Evolutionary conservation across 495 filamentous ascomycete genomes (phyloP).

Genomic region (Hyaloscypha hepaticicola): DNA sequence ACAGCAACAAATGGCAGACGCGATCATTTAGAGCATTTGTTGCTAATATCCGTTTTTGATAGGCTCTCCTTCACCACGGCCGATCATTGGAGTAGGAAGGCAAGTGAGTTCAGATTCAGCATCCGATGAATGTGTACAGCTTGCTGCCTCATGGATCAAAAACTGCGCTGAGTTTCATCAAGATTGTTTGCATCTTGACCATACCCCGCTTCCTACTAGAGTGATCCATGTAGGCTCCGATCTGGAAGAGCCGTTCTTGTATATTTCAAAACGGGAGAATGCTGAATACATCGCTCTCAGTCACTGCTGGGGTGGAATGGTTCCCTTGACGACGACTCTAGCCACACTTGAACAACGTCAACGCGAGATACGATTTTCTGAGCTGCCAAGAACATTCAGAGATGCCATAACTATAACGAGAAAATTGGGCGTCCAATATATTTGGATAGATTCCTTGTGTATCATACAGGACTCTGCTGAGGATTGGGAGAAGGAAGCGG

Average conservation of each 20-base stretch:
- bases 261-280: not conserved
- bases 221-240: not conserved
- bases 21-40: not conserved
- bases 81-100: slow-evolving; percentile 6
- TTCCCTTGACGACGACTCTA: not conserved
- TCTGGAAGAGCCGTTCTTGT: not conserved
- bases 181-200: slow-evolving; percentile 10
- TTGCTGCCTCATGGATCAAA: slow-evolving; percentile 5
- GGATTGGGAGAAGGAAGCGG: slow-evolving; percentile 43
- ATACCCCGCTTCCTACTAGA: not conserved
- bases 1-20: not conserved
- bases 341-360: slow-evolving; percentile 2
- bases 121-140: slow-evolving; percentile 1
- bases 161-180: slow-evolving; percentile 3
- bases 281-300: not conserved
- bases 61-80: not conserved
- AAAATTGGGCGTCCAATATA: slow-evolving; percentile 19
- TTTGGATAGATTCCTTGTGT: slow-evolving; percentile 36
- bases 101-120: not conserved
- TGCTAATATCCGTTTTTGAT: not conserved
- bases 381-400: slow-evolving; percentile 23
- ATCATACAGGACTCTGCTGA: slow-evolving; percentile 33
- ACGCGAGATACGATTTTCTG: slow-evolving; percentile 8
- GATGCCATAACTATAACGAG: slow-evolving; percentile 24
- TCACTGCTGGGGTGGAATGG: not conserved